Conservation (phyloP, 306 rosid species). For the Argentina anserina region DNA sequence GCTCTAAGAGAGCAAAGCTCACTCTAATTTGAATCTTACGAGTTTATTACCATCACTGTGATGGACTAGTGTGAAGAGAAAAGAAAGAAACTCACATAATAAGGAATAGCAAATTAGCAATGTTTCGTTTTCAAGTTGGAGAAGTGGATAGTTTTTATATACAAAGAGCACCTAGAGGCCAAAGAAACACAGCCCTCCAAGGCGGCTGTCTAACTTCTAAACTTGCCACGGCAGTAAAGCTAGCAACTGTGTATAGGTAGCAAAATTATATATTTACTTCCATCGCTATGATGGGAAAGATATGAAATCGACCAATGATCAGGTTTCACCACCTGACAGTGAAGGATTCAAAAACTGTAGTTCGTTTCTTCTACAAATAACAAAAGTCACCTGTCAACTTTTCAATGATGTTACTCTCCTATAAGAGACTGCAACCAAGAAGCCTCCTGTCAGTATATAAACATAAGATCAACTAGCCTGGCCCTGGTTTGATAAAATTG, state of each 20-base stretch:
- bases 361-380: slow-evolving; percentile 1
- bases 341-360: not conserved
- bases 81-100: not conserved
- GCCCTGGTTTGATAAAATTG: slow-evolving; percentile 49
- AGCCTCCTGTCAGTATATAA: slow-evolving; percentile 24
- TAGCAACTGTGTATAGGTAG: not conserved
- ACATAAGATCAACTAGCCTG: slow-evolving; percentile 41
- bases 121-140: not conserved
- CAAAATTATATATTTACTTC: not conserved
- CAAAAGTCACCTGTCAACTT: slow-evolving; percentile 5
- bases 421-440: slow-evolving; percentile 22
- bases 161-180: slow-evolving; percentile 32
- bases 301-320: not conserved
- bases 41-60: not conserved
- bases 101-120: not conserved
- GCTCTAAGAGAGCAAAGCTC: too few relatives aligned
- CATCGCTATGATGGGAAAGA: not conserved
- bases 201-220: slow-evolving; percentile 1
- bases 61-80: not conserved
- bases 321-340: not conserved
- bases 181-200: slow-evolving; percentile 35
- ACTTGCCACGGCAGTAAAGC: slow-evolving; percentile 1
- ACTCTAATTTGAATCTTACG: too few relatives aligned
- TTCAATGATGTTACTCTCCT: not conserved
- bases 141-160: slow-evolving; percentile 25